These are phyloP conservation scores for Pyrus pyrifolia DNA, from an alignment of 306 rosid species.

Conservation along the genomic window DNA sequence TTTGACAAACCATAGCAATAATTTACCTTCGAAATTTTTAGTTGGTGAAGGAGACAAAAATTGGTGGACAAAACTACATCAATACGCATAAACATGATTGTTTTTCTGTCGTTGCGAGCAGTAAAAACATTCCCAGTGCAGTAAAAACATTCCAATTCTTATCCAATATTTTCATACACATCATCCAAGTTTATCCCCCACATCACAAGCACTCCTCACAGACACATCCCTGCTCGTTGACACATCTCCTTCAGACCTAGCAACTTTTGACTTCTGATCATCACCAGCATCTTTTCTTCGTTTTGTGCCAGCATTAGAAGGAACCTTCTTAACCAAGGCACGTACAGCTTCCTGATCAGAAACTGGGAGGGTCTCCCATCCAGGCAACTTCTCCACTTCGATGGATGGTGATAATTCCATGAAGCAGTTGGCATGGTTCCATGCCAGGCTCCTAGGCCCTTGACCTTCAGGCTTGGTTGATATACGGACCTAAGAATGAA, in stretches of 20 bases:
- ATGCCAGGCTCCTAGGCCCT: conserved; percentile 70
- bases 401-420: conserved; percentile 60
- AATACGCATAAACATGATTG: no score
- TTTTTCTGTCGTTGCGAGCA: no score
- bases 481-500: conserved; percentile 60
- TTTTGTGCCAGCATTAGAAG: conserved; percentile 54
- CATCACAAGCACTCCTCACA: conserved; percentile 26
- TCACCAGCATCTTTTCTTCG: conserved; percentile 46
- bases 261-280: conserved; percentile 56
- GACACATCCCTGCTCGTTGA: conserved; percentile 41
- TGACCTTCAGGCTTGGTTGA: conserved; percentile 70
- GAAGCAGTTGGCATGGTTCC: conserved; percentile 93
- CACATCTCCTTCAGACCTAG: conserved; percentile 50
- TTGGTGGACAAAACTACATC: fast-evolving
- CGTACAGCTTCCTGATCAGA: conserved; percentile 69
- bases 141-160: background rate
- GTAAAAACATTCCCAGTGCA: no score
- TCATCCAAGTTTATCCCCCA: conserved; percentile 26
- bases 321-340: conserved; percentile 40
- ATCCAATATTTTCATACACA: background rate
- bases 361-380: conserved; percentile 69
- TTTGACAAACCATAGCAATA: no score
- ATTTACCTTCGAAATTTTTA: no score
- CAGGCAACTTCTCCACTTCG: conserved; percentile 62
- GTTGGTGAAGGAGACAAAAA: no score